Evolutionary conservation across 768 basidiomycete species (phyloP).

Genomic region (Lanmaoa pseudosensibilis): DNA sequence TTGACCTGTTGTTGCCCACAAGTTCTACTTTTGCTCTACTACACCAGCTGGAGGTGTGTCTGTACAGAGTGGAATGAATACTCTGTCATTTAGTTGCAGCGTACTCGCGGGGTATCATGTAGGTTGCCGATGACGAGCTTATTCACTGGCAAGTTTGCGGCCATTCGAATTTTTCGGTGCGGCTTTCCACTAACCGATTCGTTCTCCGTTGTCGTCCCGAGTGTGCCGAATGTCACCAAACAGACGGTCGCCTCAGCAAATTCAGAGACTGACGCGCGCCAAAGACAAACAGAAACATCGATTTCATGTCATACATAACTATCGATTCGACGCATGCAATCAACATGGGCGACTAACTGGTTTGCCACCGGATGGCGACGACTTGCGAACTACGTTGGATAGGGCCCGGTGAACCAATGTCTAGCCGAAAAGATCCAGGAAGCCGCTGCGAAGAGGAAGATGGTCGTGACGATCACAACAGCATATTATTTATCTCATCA

Average conservation of each 20-base stretch:
- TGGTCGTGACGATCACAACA: conserved; percentile 30
- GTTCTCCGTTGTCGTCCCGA: not conserved
- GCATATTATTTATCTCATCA: conserved; percentile 16
- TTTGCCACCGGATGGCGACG: not conserved
- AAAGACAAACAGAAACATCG: not conserved
- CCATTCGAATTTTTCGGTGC: not conserved
- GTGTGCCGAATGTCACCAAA: not conserved
- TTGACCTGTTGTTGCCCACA: not conserved
- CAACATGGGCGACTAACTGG: not conserved
- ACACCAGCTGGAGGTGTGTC: not conserved
- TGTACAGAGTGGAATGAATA: not conserved
- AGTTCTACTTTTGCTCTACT: not conserved
- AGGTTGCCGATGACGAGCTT: not conserved
- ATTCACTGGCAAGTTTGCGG: too few relatives aligned
- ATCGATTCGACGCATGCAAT: not conserved
- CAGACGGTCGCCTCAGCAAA: not conserved
- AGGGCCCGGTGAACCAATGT: conserved; percentile 36
- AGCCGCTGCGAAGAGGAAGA: conserved; percentile 30
- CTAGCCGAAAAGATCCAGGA: conserved; percentile 35
- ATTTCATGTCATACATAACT: not conserved
- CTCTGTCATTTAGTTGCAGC: not conserved
- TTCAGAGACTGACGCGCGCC: not conserved
- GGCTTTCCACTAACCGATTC: not conserved
- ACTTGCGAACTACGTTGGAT: conserved; percentile 23
- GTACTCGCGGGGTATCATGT: not conserved